Evolutionary conservation across 768 basidiomycete species (phyloP).

Genomic region (Lactarius pseudohatsudake): DNA sequence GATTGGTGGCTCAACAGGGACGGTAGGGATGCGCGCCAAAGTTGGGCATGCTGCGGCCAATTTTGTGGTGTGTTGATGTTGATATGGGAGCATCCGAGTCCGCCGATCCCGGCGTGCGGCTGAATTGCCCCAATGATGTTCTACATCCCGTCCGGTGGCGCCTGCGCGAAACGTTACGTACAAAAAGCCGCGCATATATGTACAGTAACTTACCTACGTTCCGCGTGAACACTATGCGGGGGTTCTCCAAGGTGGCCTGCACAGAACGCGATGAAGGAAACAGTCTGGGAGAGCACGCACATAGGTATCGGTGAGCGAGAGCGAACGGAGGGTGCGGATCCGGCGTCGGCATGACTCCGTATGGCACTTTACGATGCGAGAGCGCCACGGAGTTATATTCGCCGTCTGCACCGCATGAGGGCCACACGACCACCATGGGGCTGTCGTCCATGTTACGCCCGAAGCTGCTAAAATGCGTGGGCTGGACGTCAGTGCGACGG

Average conservation of each 20-base stretch:
- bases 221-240: constrained; percentile 20
- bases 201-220: no score
- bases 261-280: background rate
- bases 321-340: constrained; percentile 44
- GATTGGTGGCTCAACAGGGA: constrained; percentile 9
- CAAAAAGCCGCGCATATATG: no score
- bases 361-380: no score
- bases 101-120: constrained; percentile 40
- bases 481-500: no score
- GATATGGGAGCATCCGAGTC: constrained; percentile 41
- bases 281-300: constrained; percentile 32
- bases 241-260: constrained; percentile 8
- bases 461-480: no score
- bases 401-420: no score
- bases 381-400: no score
- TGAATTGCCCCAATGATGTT: constrained; percentile 60
- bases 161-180: constrained; percentile 34
- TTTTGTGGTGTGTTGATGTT: constrained; percentile 44
- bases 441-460: no score
- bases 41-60: constrained; percentile 45
- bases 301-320: constrained; percentile 36
- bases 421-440: no score
- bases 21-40: constrained; percentile 41
- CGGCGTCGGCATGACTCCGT: no score
- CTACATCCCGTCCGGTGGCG: constrained; percentile 42